These are phyloP conservation scores for Dictyostelium purpureum DNA, from an alignment of 78 protist species.

Conservation along the genomic window DNA sequence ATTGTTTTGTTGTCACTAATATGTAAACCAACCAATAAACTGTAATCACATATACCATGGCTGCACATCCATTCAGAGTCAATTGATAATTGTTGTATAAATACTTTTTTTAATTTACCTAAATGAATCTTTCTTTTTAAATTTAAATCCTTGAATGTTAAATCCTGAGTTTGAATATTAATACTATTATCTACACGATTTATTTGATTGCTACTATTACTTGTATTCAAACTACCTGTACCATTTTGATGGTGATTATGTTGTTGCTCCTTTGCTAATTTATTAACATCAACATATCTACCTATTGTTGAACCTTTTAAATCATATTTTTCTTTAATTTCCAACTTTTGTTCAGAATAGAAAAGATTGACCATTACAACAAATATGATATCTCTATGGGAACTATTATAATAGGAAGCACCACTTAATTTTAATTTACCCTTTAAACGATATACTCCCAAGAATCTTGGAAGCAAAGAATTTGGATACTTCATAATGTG, in stretches of 20 bases:
- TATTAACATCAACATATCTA: slow-evolving; percentile 50
- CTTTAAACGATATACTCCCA: slow-evolving; percentile 64
- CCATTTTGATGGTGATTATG: neutral
- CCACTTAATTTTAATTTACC: slow-evolving; percentile 34
- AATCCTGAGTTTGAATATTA: too few species aligned
- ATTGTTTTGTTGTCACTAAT: slow-evolving; percentile 20
- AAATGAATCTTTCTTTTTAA: slow-evolving; percentile 50
- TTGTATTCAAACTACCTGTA: neutral
- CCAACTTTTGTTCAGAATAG: slow-evolving; percentile 20
- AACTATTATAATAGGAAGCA: neutral
- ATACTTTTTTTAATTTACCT: slow-evolving; percentile 22
- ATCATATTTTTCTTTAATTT: slow-evolving; percentile 65
- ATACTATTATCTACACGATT: neutral
- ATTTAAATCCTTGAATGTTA: slow-evolving; percentile 76
- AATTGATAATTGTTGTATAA: slow-evolving; percentile 30
- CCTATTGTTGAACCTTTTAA: slow-evolving; percentile 77
- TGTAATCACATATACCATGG: slow-evolving; percentile 76
- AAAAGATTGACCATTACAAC: slow-evolving; percentile 78
- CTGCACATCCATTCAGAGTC: slow-evolving; percentile 72
- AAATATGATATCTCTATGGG: slow-evolving; percentile 52
- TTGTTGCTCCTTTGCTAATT: too few species aligned
- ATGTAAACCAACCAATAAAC: slow-evolving; percentile 72
- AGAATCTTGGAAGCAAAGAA: slow-evolving; percentile 58
- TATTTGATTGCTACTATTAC: neutral
- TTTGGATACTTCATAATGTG: slow-evolving; percentile 33